These are phyloP conservation scores for Trifolium subterraneum DNA, from an alignment of 306 rosid species.

Conservation along the genomic window DNA sequence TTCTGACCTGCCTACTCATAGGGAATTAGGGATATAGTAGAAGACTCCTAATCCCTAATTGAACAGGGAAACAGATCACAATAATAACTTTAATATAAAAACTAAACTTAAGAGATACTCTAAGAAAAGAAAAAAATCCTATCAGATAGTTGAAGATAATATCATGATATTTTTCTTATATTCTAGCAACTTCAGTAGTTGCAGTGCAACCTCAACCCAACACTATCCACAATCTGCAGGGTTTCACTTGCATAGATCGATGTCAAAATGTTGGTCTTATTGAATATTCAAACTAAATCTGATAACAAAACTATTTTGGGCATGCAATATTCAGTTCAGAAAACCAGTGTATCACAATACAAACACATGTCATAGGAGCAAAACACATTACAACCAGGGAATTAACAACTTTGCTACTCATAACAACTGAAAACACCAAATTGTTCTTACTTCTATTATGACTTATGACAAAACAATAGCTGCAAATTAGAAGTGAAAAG, in stretches of 20 bases:
- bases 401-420: neutral
- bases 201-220: constrained; percentile 14
- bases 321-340: too few relatives aligned
- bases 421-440: neutral
- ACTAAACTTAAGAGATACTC: neutral
- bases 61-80: neutral
- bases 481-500: neutral
- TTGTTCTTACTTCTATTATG: constrained; percentile 20
- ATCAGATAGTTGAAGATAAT: neutral
- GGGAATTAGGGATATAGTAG: neutral
- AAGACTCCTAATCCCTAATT: neutral
- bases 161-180: neutral
- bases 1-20: neutral
- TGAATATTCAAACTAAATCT: neutral
- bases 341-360: neutral
- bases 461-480: neutral
- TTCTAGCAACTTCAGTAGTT: constrained; percentile 3
- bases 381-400: constrained; percentile 14
- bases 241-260: constrained; percentile 8
- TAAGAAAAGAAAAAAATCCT: neutral
- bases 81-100: neutral
- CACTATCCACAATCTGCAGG: constrained; percentile 23
- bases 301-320: too few relatives aligned
- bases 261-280: constrained; percentile 10
- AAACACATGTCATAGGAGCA: neutral